A percentile compares a stretch with the other conserved stretches of the same genome.
Evolutionary conservation across 2,329 filamentous ascomycete species (phyloP).

Genomic region (Cercospora sesami): DNA sequence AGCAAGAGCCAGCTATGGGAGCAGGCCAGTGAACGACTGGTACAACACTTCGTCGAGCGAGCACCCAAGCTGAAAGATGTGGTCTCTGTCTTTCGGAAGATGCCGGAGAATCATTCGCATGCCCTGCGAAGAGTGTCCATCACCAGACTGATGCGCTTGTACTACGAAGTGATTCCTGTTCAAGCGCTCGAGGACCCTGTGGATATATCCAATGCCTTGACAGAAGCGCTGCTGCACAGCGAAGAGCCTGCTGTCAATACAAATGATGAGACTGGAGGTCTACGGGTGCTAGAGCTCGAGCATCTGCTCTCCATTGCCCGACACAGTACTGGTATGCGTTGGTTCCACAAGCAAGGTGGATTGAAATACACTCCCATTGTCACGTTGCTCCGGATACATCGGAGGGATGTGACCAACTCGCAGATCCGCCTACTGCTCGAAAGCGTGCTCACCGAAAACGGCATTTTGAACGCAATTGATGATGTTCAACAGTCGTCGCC

Average conservation of each 20-base stretch:
- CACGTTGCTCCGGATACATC: slow-evolving; percentile 64
- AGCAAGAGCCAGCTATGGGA: slow-evolving; percentile 60
- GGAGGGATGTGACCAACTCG: slow-evolving; percentile 45
- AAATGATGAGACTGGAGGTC: slow-evolving; percentile 49
- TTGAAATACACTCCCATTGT: slow-evolving; percentile 68
- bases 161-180: slow-evolving; percentile 79
- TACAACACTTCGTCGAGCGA: slow-evolving; percentile 73
- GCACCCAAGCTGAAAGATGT: slow-evolving; percentile 82
- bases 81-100: slow-evolving; percentile 69
- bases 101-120: slow-evolving; percentile 60
- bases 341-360: slow-evolving; percentile 74
- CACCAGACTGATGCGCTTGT: slow-evolving; percentile 77
- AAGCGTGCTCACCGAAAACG: slow-evolving; percentile 61
- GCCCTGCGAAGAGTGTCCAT: slow-evolving; percentile 74
- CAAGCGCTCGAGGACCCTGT: slow-evolving; percentile 80
- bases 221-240: slow-evolving; percentile 61
- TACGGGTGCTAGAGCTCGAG: slow-evolving; percentile 73
- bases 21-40: slow-evolving; percentile 66
- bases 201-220: slow-evolving; percentile 77
- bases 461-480: background rate
- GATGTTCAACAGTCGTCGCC: slow-evolving; percentile 30
- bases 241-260: slow-evolving; percentile 23
- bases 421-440: slow-evolving; percentile 32
- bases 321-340: slow-evolving; percentile 80
- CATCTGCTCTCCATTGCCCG: slow-evolving; percentile 78